phyloP scores from a whole-genome alignment of 352 stramenopile species.

The Phytophthora vignae region DNA sequence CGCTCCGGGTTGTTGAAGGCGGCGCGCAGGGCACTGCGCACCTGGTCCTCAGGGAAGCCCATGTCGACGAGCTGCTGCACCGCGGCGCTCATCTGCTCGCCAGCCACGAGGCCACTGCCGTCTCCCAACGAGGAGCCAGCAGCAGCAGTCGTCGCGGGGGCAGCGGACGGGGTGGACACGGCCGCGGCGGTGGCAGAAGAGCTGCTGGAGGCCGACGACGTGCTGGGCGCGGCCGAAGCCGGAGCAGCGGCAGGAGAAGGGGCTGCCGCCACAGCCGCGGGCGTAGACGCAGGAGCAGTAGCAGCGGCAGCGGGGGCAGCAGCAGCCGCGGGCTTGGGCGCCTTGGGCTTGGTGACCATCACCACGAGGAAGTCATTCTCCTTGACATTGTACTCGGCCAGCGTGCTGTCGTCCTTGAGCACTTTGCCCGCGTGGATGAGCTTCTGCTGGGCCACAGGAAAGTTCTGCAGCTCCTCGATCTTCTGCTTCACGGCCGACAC shows the following conservation, averaged over 20 bases:
- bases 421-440: slow-evolving; percentile 91
- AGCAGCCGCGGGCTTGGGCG: slow-evolving; percentile 51
- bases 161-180: slow-evolving; percentile 71
- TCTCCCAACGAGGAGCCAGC: slow-evolving; percentile 23
- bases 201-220: slow-evolving; percentile 77
- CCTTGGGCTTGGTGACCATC: slow-evolving; percentile 91
- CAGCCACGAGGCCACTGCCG: slow-evolving; percentile 23
- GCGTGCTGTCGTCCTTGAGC: slow-evolving; percentile 85
- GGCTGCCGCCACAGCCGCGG: slow-evolving; percentile 27
- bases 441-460: slow-evolving; percentile 79
- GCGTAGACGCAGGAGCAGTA: not conserved
- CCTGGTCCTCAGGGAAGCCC: slow-evolving; percentile 90
- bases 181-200: slow-evolving; percentile 63
- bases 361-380: slow-evolving; percentile 91
- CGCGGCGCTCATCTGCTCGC: slow-evolving; percentile 59
- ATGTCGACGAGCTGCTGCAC: slow-evolving; percentile 87
- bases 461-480: slow-evolving; percentile 79
- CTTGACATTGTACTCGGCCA: slow-evolving; percentile 88
- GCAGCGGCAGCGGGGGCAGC: slow-evolving; percentile 35
- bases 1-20: slow-evolving; percentile 91
- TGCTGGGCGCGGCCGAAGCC: slow-evolving; percentile 54
- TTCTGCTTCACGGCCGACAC: slow-evolving; percentile 82
- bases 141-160: slow-evolving; percentile 49
- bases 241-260: slow-evolving; percentile 31
- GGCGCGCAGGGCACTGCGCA: slow-evolving; percentile 73